phyloP scores from a whole-genome alignment of 148 eudicot species.

The Vaccinium myrtillus region DNA sequence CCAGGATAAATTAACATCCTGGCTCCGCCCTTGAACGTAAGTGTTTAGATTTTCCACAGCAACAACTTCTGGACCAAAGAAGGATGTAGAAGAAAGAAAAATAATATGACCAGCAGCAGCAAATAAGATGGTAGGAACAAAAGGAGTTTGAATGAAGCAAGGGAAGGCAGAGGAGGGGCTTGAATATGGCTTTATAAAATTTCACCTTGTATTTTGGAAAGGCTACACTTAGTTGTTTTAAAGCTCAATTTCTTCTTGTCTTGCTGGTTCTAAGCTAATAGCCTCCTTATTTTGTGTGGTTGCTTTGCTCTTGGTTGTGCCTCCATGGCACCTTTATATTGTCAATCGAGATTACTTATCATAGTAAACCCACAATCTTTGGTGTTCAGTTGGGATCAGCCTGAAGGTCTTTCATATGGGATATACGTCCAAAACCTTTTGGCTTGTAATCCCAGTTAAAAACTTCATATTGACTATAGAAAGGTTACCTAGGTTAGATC shows the following conservation, averaged over 20 bases:
- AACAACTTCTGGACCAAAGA: not conserved
- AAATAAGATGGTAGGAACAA: not conserved
- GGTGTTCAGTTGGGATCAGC: not conserved
- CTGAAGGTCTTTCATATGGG: not conserved
- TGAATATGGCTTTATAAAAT: not conserved
- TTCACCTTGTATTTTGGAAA: not conserved
- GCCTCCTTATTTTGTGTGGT: conserved; percentile 7
- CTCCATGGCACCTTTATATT: not conserved
- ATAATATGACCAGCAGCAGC: not conserved
- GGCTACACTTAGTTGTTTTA: not conserved
- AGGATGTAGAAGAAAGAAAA: not conserved
- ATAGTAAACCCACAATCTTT: not conserved
- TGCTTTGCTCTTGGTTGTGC: not conserved
- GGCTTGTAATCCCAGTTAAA: not conserved
- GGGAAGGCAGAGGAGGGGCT: not conserved
- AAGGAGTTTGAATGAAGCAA: not conserved
- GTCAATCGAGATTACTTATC: conserved; percentile 1
- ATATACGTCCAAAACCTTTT: not conserved
- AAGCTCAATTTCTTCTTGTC: not conserved
- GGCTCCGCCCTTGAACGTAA: no score
- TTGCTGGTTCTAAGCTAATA: not conserved
- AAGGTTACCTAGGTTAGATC: conserved; percentile 1
- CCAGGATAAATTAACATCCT: no score
- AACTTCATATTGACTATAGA: not conserved
- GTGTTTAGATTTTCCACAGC: not conserved